Base-by-base conservation (phyloP, 345 rosid genomes). In the Murraya koenigii region DNA sequence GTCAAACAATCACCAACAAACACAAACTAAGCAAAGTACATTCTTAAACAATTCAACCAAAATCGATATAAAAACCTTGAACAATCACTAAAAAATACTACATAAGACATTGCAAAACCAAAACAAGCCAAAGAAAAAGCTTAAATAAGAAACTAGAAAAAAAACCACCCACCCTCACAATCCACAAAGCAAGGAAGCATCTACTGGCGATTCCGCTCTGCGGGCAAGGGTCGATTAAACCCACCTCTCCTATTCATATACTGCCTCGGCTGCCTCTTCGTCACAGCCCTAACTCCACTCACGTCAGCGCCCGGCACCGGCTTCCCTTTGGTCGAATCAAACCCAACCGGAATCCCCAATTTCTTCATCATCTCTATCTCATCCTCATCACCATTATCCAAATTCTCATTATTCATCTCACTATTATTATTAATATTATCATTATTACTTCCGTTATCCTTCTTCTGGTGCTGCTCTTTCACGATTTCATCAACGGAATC, bases 221-320 rank as follows among this genome's bases (percentile, higher is more conserved):
- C 84, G 0, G 98, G 99, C 82, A 97, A 82, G 1, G 98, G 97
- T 39, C 97, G 88, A 82, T 94, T 97, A 66, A 97, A 97, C 6
- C 97, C 97, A 44, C 98, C 99, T 65, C 97, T 86, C 28, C 98
- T 87, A 77, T 97, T 94, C 98, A 94, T 94, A 66, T 97, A 97
- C 90, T 97, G 93, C 71, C 94, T 78, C 0, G 98, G 99, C 90
- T 89, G 98, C 59, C 98, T 85, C 83, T 97, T 94, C 30, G 93
- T 89, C 47, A 88, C 95, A 2, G 89, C 87, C 75, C 93, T 85
- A 63, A 97, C 86, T 17, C 98, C 98, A 77, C 98, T 91, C 10
- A 91, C 86, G 47, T 93, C 98, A 3, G 94, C 93, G 8, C 98
- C 96, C 5, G 79, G 71, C 36, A 97, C 99, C 7, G 91, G 97